Conservation (phyloP, 2,329 filamentous ascomycete species). For the Sporothrix phasma region DNA sequence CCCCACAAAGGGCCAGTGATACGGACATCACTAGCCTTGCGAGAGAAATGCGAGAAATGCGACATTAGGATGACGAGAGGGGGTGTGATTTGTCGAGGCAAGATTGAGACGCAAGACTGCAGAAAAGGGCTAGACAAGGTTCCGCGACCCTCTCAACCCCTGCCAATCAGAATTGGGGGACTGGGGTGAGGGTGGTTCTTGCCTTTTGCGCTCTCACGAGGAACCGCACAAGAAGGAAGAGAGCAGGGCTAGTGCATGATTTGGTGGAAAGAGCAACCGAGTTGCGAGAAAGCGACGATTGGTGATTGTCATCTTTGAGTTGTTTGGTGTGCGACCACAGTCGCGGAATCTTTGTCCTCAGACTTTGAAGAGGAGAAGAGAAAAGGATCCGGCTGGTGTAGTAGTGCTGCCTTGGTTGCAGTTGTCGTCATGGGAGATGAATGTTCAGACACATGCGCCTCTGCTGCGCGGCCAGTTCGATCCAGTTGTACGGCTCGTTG, state of each 20-base stretch:
- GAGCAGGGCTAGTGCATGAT: not conserved
- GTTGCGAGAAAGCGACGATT: not conserved
- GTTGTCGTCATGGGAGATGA: not conserved
- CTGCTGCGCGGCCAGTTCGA: not conserved
- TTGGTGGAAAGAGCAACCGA: not conserved
- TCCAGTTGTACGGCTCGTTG: not conserved
- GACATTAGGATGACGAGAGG: not conserved
- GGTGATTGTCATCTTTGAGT: not conserved
- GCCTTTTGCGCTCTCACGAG: not conserved
- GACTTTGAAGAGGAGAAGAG: not conserved
- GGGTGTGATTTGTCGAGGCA: not conserved
- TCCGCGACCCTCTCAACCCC: not conserved
- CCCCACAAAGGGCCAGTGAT: not conserved
- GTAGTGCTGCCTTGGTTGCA: not conserved
- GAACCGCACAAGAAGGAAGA: not conserved
- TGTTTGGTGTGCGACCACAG: not conserved
- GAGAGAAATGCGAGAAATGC: not conserved
- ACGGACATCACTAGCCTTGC: constrained; percentile 14
- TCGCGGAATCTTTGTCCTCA: not conserved
- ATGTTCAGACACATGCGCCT: too few species aligned
- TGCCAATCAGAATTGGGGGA: constrained; percentile 9
- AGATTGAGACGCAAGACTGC: not conserved
- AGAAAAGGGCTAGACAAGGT: not conserved
- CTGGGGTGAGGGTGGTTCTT: not conserved
- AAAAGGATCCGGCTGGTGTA: too few species aligned